These are phyloP conservation scores for Colletotrichum incanum DNA, from an alignment of 2,329 filamentous ascomycete genomes.

Conservation along the genomic window DNA sequence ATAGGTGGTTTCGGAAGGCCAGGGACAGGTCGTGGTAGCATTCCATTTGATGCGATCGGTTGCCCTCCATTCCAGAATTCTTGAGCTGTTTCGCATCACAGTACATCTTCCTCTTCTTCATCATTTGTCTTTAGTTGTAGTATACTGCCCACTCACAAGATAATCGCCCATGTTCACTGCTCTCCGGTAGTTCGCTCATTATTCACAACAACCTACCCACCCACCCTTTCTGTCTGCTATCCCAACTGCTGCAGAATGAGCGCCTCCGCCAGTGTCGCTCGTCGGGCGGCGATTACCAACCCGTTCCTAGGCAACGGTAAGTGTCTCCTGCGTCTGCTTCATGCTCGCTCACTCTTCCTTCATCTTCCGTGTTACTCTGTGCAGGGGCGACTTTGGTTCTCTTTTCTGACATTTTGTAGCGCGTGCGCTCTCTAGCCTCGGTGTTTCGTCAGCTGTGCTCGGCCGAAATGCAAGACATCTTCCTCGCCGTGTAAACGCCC, in stretches of 20 bases:
- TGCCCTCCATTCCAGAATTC: constrained; percentile 41
- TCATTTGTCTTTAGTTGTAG: constrained; percentile 34
- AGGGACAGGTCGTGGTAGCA: constrained; percentile 41
- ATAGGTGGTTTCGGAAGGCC: constrained; percentile 42
- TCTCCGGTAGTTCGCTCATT: constrained; percentile 18
- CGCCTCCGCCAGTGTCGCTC: constrained; percentile 70
- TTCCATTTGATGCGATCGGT: constrained; percentile 43
- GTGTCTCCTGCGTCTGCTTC: constrained; percentile 43
- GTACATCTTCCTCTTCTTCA: constrained; percentile 38
- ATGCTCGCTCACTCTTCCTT: constrained; percentile 20
- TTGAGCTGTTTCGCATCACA: constrained; percentile 40
- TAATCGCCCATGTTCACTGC: constrained; percentile 26
- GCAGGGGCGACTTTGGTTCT: neutral
- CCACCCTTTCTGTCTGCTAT: constrained; percentile 9
- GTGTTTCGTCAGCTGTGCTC: constrained; percentile 63
- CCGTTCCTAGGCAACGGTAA: constrained; percentile 66
- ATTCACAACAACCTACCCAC: constrained; percentile 8
- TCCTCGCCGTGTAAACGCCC: constrained; percentile 62
- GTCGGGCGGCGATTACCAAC: constrained; percentile 68
- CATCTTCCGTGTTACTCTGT: constrained; percentile 19
- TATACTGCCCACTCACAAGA: constrained; percentile 19
- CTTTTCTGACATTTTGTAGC: constrained; percentile 56
- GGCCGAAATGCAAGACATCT: constrained; percentile 63
- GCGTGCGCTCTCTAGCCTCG: constrained; percentile 63
- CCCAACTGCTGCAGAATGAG: constrained; percentile 60